Evolutionary conservation across 2,329 filamentous ascomycete genomes (phyloP).

Genomic region (Tolypocladium tropicale): DNA sequence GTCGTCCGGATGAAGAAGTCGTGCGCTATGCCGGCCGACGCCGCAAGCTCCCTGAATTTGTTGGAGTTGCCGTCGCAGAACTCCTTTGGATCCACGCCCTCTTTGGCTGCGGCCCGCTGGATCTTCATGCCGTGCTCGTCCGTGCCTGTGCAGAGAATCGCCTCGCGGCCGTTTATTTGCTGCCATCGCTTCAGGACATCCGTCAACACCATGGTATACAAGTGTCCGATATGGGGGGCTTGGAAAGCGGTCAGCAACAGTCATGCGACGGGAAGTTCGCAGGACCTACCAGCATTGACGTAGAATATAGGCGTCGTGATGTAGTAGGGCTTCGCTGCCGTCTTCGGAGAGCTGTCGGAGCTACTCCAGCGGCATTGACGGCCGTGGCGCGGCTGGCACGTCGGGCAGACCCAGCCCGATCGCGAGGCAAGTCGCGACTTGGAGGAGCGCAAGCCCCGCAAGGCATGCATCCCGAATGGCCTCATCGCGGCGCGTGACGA

Average conservation of each 20-base stretch:
- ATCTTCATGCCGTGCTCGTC: conserved; percentile 98
- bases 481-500: conserved; percentile 15
- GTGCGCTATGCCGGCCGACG: conserved; percentile 57
- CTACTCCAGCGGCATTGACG: conserved; percentile 19
- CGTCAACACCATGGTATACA: conserved; percentile 85
- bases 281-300: conserved; percentile 71
- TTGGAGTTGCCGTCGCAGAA: conserved; percentile 81
- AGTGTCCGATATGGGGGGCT: conserved; percentile 90
- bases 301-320: conserved; percentile 97
- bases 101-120: conserved; percentile 69
- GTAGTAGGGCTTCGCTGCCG: conserved; percentile 69
- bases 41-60: conserved; percentile 68
- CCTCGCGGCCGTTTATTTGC: conserved; percentile 57
- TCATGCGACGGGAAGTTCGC: background rate
- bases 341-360: conserved; percentile 14
- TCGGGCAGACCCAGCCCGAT: conserved; percentile 16
- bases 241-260: background rate
- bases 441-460: conserved; percentile 12
- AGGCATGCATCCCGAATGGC: conserved; percentile 13
- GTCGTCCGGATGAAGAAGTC: conserved; percentile 92
- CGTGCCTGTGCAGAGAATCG: conserved; percentile 79
- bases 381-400: conserved; percentile 14
- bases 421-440: conserved; percentile 9
- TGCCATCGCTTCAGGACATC: conserved; percentile 94
- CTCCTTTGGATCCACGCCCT: conserved; percentile 62